Base-by-base conservation (phyloP, 495 filamentous ascomycete species). In the Daldinia concentrica region DNA sequence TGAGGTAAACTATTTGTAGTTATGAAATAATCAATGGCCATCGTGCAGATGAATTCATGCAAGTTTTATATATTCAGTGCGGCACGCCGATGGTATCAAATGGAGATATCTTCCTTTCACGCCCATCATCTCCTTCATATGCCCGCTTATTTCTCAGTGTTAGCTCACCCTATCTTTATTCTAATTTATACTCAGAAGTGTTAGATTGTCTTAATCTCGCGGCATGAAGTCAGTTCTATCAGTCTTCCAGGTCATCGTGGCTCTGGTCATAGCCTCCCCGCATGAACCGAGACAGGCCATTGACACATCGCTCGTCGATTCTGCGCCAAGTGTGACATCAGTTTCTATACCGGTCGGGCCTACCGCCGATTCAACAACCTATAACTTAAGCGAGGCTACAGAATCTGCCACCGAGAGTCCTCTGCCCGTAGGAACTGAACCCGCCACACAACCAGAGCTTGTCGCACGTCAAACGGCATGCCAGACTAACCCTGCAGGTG, bases 401-500 rank as follows among this genome's bases (percentile, higher is more conserved):
- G 39, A 56, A 30, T 72, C 74, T 56, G 74, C 74, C 27, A 66
- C 60, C 7, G 67, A 30, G 14, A 71, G 41, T 17, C 74, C 70
- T n/a, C 52, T 76, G 29, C 71, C 71, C 34, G 71, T 68, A 15
- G n/a, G 7, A 60, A 76, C 63, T 22, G 74, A 56, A n/a, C 55
- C 67, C 1, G 51, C 24, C 15, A 52, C 37, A 22, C 24, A 11
- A 24, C 14, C 17, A 34, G 17, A 68, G 37, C 15, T 67, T 37
- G 2, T 48, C 39, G 60, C 74, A 34, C 59, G 56, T 41, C 65
- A 71, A 41, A 71, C 62, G 0, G 68, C 68, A 9, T 77, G 77
- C 39, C 39, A 56, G 41, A 63, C 77, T 30, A 70, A 77, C 57
- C 66, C 75, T 15, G 62, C 58, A 7, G 81, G 81, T 0, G 68